These are phyloP conservation scores for Nidularia sp. DNA, from an alignment of 768 basidiomycete species.

Conservation along the genomic window DNA sequence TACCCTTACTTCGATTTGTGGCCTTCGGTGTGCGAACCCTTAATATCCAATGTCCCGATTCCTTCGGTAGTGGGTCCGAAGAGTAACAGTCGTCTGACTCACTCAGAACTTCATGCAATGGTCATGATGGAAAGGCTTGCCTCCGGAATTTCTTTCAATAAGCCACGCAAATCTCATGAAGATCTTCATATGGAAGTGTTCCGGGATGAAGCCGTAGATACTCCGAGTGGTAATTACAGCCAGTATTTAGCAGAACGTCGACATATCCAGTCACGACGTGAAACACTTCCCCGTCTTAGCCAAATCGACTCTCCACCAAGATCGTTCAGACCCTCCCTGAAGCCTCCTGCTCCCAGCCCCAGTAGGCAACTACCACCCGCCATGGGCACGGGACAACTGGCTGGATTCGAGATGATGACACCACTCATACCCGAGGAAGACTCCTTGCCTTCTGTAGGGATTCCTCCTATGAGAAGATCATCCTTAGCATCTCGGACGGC, in stretches of 20 bases:
- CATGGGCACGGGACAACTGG: slow-evolving; percentile 1
- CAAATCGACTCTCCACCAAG: too few relatives aligned
- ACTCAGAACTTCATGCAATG: slow-evolving; percentile 28
- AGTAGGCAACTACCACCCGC: slow-evolving; percentile 3
- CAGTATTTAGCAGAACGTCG: too few relatives aligned
- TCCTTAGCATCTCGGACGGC: not conserved
- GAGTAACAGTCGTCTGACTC: slow-evolving; percentile 20
- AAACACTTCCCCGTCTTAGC: not conserved
- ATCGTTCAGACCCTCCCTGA: too few relatives aligned
- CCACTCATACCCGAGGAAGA: slow-evolving; percentile 1
- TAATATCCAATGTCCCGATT: too few relatives aligned
- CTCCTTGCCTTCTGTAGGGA: not conserved
- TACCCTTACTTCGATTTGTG: slow-evolving; percentile 18
- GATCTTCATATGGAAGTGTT: slow-evolving; percentile 29
- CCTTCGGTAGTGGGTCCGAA: slow-evolving; percentile 2
- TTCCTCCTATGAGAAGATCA: not conserved
- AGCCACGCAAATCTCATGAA: slow-evolving; percentile 20
- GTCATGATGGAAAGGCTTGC: slow-evolving; percentile 29
- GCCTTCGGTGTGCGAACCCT: slow-evolving; percentile 1
- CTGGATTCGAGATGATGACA: slow-evolving; percentile 5
- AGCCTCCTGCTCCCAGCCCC: not conserved
- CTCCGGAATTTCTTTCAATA: not conserved
- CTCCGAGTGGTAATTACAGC: not conserved
- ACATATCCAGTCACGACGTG: not conserved
- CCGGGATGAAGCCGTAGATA: slow-evolving; percentile 13